A percentile compares a stretch with the other conserved stretches of the same genome.
phyloP scores from a whole-genome alignment of 371 early-diverging fungal species.

The Phascolomyces articulosus region DNA sequence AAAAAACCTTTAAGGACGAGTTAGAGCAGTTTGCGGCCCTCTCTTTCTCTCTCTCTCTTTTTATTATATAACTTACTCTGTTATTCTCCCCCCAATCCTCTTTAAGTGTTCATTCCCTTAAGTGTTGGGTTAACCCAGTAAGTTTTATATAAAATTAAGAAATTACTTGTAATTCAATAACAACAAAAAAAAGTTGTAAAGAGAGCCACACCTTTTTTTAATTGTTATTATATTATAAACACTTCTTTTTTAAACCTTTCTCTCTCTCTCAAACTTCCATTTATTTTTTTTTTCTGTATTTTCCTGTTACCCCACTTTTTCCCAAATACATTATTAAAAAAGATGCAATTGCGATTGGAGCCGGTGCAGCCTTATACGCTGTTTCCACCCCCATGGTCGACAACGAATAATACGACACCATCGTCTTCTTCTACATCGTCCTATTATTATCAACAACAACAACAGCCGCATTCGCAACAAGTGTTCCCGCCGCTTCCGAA shows the following conservation, averaged over 20 bases:
- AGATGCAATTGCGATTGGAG: slow-evolving; percentile 24
- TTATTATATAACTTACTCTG: not conserved
- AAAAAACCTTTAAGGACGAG: not conserved
- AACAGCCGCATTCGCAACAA: not conserved
- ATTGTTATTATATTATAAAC: too few relatives aligned
- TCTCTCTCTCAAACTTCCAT: not conserved
- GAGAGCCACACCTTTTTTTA: not conserved
- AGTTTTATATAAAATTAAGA: not conserved
- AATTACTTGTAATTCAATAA: too few relatives aligned
- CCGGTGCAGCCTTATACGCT: slow-evolving; percentile 25
- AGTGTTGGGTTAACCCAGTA: not conserved
- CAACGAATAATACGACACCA: not conserved
- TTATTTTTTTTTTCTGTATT: not conserved
- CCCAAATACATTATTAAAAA: not conserved
- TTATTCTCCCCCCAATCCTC: slow-evolving; percentile 6
- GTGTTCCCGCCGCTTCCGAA: slow-evolving; percentile 9
- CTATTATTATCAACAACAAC: not conserved
- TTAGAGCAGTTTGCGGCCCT: not conserved
- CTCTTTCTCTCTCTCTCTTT: not conserved
- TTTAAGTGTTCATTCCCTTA: slow-evolving; percentile 1
- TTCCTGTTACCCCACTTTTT: not conserved
- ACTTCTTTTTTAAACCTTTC: not conserved
- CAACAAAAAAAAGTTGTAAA: too few relatives aligned
- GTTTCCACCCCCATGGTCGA: slow-evolving; percentile 20
- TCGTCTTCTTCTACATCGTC: not conserved